Percentiles rank a stretch among this genome's conserved stretches.
Conservation (phyloP, 2,329 filamentous ascomycete genomes). For the Colletotrichum lini region DNA sequence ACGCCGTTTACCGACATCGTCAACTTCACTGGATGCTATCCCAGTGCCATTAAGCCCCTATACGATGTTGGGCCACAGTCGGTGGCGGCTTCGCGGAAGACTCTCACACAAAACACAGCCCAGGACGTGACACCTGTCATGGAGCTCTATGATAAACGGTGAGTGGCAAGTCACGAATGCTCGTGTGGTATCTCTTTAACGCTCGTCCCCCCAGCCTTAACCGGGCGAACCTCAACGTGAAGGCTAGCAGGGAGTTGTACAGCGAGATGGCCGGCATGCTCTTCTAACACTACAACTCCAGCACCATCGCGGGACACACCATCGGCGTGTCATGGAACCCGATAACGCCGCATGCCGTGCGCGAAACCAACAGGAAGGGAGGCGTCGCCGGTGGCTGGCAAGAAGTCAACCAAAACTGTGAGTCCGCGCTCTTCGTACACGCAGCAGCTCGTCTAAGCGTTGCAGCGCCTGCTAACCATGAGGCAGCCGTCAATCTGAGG, state of each 20-base stretch:
- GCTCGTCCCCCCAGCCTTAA: neutral
- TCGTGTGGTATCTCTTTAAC: neutral
- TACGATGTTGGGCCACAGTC: neutral
- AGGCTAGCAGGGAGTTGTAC: neutral
- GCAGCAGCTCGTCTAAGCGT: neutral
- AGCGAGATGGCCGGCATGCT: neutral
- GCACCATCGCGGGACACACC: conserved; percentile 1
- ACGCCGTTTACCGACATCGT: neutral
- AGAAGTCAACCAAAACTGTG: conserved; percentile 18
- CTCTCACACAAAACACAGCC: neutral
- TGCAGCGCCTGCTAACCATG: neutral
- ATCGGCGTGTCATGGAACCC: conserved; percentile 9
- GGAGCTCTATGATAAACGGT: neutral
- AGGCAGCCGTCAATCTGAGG: conserved; percentile 33
- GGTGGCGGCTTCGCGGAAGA: neutral
- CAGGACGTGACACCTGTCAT: neutral
- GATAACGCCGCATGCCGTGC: neutral
- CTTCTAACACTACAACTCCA: neutral
- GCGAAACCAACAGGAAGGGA: neutral
- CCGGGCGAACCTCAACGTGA: neutral
- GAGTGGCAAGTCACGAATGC: neutral
- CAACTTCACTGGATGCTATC: neutral
- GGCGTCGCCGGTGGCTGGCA: neutral
- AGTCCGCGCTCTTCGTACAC: neutral
- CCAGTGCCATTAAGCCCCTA: neutral